Evolutionary conservation across 805 yeast species (phyloP).

Genomic region (Yarrowia divulgata): DNA sequence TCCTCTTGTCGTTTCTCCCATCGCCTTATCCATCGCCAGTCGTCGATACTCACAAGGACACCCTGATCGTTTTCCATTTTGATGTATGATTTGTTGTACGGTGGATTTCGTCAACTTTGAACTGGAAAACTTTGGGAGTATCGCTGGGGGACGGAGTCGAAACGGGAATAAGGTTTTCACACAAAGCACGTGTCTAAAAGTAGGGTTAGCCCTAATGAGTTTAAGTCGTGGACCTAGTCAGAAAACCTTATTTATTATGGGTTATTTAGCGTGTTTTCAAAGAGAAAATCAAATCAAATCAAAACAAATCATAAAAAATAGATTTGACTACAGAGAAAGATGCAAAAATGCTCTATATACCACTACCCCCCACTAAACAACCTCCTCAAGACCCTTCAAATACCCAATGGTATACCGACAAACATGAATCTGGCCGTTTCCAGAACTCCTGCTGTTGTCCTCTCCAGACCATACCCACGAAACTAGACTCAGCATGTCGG

Average conservation of each 20-base stretch:
- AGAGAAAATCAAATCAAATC: background rate
- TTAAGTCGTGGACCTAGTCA: no score
- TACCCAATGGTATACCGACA: background rate
- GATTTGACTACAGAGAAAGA: background rate
- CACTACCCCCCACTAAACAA: no score
- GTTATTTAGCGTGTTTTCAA: no score
- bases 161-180: slow-evolving; percentile 23
- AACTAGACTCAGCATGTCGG: slow-evolving; percentile 1
- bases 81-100: slow-evolving; percentile 46
- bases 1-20: background rate
- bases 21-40: background rate
- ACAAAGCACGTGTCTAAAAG: background rate
- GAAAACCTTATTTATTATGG: no score
- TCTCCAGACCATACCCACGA: slow-evolving; percentile 13
- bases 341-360: background rate
- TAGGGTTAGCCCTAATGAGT: slow-evolving; percentile 27
- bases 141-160: slow-evolving; percentile 36
- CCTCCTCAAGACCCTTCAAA: background rate
- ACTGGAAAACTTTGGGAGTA: slow-evolving; percentile 39
- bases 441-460: background rate
- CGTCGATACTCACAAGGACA: slow-evolving; percentile 82
- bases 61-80: slow-evolving; percentile 99
- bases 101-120: slow-evolving; percentile 35
- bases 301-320: no score
- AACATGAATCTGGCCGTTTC: slow-evolving; percentile 11